These are phyloP conservation scores for Symbiotaphrina buchneri DNA, from an alignment of 495 filamentous ascomycete genomes.

Conservation along the genomic window DNA sequence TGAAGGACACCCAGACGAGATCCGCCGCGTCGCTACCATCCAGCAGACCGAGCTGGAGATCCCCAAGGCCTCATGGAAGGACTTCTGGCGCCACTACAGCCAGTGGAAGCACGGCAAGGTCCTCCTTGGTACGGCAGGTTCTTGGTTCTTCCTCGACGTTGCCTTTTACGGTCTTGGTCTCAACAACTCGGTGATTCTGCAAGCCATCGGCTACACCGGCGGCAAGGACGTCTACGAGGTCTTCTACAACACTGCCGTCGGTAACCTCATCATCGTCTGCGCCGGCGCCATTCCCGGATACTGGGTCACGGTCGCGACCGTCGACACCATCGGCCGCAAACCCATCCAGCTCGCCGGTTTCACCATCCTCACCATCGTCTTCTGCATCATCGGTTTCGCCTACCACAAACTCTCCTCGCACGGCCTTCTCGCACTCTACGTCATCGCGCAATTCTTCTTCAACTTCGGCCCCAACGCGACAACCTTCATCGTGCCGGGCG, in stretches of 20 bases:
- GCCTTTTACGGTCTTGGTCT: conserved; percentile 65
- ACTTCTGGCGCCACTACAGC: conserved; percentile 40
- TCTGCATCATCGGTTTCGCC: conserved; percentile 50
- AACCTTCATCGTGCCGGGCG: conserved; percentile 78
- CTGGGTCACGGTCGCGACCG: conserved; percentile 46
- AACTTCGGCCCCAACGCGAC: conserved; percentile 54
- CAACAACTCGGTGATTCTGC: conserved; percentile 48
- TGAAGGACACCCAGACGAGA: conserved; percentile 38
- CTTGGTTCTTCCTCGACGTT: conserved; percentile 60
- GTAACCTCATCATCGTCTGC: conserved; percentile 51
- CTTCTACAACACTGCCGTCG: conserved; percentile 47
- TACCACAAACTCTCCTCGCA: conserved; percentile 25
- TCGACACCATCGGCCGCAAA: conserved; percentile 56
- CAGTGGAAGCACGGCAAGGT: conserved; percentile 46
- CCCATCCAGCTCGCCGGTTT: conserved; percentile 64
- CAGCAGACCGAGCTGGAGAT: conserved; percentile 23
- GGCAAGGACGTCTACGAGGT: conserved; percentile 33
- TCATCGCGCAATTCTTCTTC: conserved; percentile 15
- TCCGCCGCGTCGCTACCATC: conserved; percentile 26
- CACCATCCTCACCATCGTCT: conserved; percentile 48
- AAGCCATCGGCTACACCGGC: conserved; percentile 41
- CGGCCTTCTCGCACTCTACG: conserved; percentile 11
- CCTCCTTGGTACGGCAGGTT: conserved; percentile 53
- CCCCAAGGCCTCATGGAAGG: conserved; percentile 38
- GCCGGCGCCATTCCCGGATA: conserved; percentile 61